A percentile compares a stretch with the other conserved stretches of the same genome.
Conservation (phyloP, 1,284 basidiomycete species). For the Inonotus obliquus region DNA sequence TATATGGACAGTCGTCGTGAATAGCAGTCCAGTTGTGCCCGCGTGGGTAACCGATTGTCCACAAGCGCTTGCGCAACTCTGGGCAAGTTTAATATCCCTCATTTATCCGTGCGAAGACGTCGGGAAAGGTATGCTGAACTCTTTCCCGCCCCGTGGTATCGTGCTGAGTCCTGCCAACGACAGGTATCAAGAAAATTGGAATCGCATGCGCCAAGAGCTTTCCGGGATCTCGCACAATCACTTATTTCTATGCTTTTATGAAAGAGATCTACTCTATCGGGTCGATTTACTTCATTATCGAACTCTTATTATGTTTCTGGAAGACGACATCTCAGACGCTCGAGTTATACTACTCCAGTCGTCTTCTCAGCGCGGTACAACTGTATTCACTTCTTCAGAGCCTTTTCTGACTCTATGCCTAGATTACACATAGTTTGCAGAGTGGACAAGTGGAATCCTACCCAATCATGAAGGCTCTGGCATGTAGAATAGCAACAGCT, state of each 20-base stretch:
- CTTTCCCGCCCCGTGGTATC: too few relatives aligned
- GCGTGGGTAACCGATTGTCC: too few relatives aligned
- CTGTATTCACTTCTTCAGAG: background rate
- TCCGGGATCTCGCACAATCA: background rate
- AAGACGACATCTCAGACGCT: background rate
- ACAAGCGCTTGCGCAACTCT: too few relatives aligned
- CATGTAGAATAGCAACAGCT: background rate
- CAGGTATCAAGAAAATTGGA: background rate
- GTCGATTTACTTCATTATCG: background rate
- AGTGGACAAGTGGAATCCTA: background rate
- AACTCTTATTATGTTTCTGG: background rate
- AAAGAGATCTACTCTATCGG: slow-evolving; percentile 1
- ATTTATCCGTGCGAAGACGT: too few relatives aligned
- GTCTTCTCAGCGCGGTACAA: background rate
- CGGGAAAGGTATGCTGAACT: too few relatives aligned
- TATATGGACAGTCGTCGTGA: slow-evolving; percentile 2
- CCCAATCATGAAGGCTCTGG: background rate
- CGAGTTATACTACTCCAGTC: background rate
- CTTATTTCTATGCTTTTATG: background rate
- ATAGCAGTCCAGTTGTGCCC: too few relatives aligned
- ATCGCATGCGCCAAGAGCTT: background rate
- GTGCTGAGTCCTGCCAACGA: too few relatives aligned
- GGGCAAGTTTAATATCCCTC: too few relatives aligned
- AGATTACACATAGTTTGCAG: background rate
- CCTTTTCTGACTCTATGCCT: background rate